Percentiles rank a stretch among this genome's conserved stretches.
Evolutionary conservation across 257 asterid species (phyloP).

Genomic region (Forsythia suspensa): DNA sequence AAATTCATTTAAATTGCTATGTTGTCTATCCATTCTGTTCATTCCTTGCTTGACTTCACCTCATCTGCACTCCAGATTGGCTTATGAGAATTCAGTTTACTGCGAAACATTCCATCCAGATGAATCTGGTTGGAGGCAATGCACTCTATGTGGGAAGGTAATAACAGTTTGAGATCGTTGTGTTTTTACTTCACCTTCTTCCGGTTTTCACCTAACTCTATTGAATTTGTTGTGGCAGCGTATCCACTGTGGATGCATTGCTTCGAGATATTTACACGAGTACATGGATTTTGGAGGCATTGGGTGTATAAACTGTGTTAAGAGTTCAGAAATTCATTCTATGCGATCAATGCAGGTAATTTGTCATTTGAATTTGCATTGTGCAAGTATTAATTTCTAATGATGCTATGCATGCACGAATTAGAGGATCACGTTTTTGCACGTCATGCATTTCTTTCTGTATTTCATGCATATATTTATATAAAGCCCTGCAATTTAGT

Average conservation of each 20-base stretch:
- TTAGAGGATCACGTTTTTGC: neutral
- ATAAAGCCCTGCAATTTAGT: neutral
- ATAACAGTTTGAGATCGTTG: constrained; percentile 10
- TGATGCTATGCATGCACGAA: neutral
- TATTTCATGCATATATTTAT: neutral
- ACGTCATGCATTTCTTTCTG: neutral
- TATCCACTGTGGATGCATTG: constrained; percentile 91
- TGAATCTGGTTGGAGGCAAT: constrained; percentile 94
- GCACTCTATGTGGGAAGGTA: constrained; percentile 81
- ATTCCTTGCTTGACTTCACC: constrained; percentile 14
- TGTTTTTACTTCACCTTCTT: neutral
- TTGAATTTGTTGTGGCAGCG: constrained; percentile 42
- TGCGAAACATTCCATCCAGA: constrained; percentile 77
- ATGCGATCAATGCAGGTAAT: constrained; percentile 56
- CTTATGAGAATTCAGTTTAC: constrained; percentile 66
- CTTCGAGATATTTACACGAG: constrained; percentile 71
- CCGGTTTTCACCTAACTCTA: constrained; percentile 12
- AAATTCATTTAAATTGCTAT: neutral
- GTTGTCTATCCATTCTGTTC: neutral
- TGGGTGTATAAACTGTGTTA: constrained; percentile 65
- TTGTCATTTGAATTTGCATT: neutral
- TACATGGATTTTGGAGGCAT: constrained; percentile 91
- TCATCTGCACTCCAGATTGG: constrained; percentile 47
- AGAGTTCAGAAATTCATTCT: constrained; percentile 52
- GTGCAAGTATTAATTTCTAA: neutral